Conservation (phyloP, 192 early-diverging fungal species). For the Diversispora epigaea region DNA sequence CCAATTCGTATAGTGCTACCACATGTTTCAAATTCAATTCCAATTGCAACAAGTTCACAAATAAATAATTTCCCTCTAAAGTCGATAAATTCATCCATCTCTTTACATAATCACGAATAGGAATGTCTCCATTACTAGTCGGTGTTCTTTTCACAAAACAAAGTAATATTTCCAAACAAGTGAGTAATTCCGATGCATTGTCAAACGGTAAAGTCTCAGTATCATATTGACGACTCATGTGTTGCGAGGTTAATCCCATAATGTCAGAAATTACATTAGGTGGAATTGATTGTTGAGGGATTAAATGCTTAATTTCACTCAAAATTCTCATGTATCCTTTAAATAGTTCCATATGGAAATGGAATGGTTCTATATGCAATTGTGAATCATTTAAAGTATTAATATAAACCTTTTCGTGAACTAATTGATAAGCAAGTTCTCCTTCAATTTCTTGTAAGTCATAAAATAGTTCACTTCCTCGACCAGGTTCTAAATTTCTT, state of each 20-base stretch:
- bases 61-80: background rate
- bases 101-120: constrained; percentile 14
- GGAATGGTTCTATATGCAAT: constrained; percentile 11
- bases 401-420: constrained; percentile 18
- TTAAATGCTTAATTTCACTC: constrained; percentile 17
- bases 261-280: background rate
- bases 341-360: constrained; percentile 31
- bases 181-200: constrained; percentile 11
- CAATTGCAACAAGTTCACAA: background rate
- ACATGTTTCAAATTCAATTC: constrained; percentile 22
- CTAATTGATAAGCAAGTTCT: constrained; percentile 23
- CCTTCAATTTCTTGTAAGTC: constrained; percentile 27
- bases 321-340: constrained; percentile 9
- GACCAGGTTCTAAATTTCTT: constrained; percentile 6
- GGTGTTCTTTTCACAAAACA: constrained; percentile 31
- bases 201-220: background rate
- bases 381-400: background rate
- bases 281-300: constrained; percentile 26
- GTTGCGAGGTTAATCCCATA: background rate
- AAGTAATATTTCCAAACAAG: constrained; percentile 33
- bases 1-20: constrained; percentile 26
- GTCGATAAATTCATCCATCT: constrained; percentile 29
- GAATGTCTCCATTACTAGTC: background rate
- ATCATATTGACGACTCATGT: background rate
- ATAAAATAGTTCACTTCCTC: constrained; percentile 3